phyloP scores from a whole-genome alignment of 306 rosid species.

The Fragaria vesca region DNA sequence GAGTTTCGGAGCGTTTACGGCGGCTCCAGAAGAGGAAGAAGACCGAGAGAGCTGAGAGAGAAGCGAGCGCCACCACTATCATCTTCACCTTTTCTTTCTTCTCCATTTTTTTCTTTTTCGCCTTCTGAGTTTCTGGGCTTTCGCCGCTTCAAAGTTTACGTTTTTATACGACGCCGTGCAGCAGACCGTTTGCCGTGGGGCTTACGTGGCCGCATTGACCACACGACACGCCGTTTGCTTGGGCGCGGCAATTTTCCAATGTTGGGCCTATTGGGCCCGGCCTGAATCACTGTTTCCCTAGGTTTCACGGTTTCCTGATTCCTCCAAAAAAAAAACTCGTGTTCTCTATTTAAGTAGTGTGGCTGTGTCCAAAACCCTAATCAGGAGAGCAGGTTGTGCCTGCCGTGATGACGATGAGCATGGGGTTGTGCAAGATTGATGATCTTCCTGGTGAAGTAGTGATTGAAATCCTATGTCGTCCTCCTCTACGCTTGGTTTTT shows the following conservation, averaged over 20 bases:
- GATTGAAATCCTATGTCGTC: not conserved
- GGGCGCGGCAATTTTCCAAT: not conserved
- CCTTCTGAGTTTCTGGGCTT: no score
- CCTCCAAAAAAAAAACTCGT: no score
- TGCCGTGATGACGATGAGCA: not conserved
- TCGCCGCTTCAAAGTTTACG: not conserved
- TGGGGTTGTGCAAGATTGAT: not conserved
- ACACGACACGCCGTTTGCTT: not conserved
- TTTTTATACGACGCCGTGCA: not conserved
- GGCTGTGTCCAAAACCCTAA: not conserved
- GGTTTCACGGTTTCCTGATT: no score
- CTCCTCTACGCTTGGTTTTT: not conserved
- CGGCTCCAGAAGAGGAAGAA: constrained; percentile 44
- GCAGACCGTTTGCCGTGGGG: not conserved
- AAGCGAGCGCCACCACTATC: constrained; percentile 41
- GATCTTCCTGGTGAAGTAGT: not conserved
- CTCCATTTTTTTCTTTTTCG: constrained; percentile 31
- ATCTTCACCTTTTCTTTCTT: constrained; percentile 37
- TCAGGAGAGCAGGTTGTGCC: not conserved
- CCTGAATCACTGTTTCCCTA: no score
- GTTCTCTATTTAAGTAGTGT: no score
- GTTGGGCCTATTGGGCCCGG: no score
- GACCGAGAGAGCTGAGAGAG: constrained; percentile 58
- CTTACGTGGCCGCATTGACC: constrained; percentile 2
- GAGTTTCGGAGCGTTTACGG: constrained; percentile 33